These are phyloP conservation scores for Podospora bellae-mahoneyi DNA, from an alignment of 495 filamentous ascomycete species.

Conservation along the genomic window DNA sequence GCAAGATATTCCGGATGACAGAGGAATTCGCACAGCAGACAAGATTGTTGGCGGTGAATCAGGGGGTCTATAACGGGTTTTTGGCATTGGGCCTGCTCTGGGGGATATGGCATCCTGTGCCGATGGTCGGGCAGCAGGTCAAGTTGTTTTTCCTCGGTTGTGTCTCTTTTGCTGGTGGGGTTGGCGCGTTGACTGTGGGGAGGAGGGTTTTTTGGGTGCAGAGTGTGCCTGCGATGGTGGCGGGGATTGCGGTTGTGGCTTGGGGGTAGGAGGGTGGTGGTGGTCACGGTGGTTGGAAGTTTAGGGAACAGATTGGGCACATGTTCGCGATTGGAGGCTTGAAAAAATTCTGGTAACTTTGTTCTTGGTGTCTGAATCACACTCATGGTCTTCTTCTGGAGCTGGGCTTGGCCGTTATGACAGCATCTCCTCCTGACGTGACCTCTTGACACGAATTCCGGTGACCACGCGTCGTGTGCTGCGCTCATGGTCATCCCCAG, in stretches of 20 bases:
- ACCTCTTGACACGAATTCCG: too few species aligned
- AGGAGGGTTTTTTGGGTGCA: constrained; percentile 32
- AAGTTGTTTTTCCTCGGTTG: constrained; percentile 34
- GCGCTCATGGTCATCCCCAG: not conserved
- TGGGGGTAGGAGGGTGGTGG: not conserved
- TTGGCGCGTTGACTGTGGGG: constrained; percentile 30
- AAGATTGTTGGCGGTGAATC: constrained; percentile 31
- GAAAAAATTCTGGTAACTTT: too few species aligned
- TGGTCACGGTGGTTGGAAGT: not conserved
- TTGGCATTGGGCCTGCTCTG: constrained; percentile 34
- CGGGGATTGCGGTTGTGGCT: not conserved
- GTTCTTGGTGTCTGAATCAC: too few species aligned
- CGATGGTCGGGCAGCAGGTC: constrained; percentile 29
- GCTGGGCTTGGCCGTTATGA: too few species aligned
- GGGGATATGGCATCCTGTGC: constrained; percentile 29
- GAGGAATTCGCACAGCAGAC: constrained; percentile 30
- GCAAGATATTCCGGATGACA: constrained; percentile 29
- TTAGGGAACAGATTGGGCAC: too few species aligned
- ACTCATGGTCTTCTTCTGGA: too few species aligned
- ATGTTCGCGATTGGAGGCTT: too few species aligned
- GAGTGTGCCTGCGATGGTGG: constrained; percentile 24
- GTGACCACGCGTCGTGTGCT: too few species aligned
- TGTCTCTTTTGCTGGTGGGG: constrained; percentile 32
- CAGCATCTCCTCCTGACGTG: too few species aligned
- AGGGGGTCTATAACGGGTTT: constrained; percentile 40